Evolutionary conservation across 305 asterid genomes (phyloP).

Genomic region (Fraxinus greggii): DNA sequence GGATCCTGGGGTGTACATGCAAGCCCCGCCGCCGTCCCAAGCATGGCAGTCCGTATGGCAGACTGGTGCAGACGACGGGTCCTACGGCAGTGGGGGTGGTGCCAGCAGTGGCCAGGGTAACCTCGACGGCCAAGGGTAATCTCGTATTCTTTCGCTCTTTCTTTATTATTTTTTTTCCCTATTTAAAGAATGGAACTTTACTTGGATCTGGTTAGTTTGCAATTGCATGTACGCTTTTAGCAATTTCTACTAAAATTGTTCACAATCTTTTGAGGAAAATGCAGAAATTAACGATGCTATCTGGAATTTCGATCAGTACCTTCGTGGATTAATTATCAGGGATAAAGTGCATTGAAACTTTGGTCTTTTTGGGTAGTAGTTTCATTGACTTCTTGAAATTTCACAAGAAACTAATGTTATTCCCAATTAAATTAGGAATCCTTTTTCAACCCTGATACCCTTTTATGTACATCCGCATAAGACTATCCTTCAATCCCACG

Average conservation of each 20-base stretch:
- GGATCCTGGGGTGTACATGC: slow-evolving; percentile 36
- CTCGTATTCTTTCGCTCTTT: not conserved
- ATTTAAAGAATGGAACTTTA: not conserved
- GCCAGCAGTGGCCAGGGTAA: slow-evolving; percentile 40
- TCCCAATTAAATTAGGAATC: not conserved
- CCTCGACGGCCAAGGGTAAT: slow-evolving; percentile 48
- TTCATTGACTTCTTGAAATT: not conserved
- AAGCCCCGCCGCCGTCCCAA: slow-evolving; percentile 48
- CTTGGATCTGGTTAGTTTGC: not conserved
- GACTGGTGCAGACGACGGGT: slow-evolving; percentile 35
- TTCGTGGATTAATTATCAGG: not conserved
- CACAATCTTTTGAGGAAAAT: not conserved
- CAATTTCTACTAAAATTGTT: not conserved
- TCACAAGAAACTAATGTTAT: not conserved
- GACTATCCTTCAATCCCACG: not conserved
- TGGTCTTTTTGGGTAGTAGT: not conserved
- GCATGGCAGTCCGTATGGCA: slow-evolving; percentile 62
- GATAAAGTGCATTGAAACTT: not conserved
- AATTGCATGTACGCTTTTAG: not conserved
- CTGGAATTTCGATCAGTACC: not conserved
- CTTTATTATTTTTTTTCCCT: not conserved
- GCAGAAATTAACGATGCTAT: not conserved
- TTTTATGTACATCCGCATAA: not conserved
- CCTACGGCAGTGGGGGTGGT: slow-evolving; percentile 36
- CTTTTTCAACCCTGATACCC: not conserved